Evolutionary conservation across 331 rosid genomes (phyloP).

Genomic region (Telfairia occidentalis): DNA sequence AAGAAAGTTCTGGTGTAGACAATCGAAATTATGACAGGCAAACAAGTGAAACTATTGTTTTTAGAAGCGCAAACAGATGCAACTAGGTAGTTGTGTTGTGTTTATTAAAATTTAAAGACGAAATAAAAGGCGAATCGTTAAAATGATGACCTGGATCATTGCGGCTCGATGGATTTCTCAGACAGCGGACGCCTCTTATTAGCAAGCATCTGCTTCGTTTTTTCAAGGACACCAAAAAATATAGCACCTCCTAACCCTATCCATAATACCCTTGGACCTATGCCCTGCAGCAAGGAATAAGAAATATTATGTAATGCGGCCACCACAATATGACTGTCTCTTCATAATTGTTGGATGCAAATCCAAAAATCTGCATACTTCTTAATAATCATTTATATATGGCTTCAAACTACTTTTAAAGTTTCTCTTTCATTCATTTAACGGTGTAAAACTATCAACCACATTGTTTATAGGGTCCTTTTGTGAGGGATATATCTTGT

Average conservation of each 20-base stretch:
- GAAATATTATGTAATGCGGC: no score
- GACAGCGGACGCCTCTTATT: constrained; percentile 15
- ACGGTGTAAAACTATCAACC: no score
- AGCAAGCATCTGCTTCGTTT: constrained; percentile 57
- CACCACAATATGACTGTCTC: no score
- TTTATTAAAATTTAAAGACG: background rate
- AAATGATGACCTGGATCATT: constrained; percentile 2
- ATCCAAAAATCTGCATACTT: no score
- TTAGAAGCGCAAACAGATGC: background rate
- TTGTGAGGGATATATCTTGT: no score
- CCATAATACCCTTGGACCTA: constrained; percentile 76
- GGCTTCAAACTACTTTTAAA: no score
- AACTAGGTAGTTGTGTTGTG: background rate
- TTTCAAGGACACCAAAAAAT: constrained; percentile 71
- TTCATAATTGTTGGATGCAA: no score
- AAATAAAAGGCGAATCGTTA: background rate
- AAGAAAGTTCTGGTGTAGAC: no score
- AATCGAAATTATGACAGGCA: background rate
- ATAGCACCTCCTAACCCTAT: constrained; percentile 85
- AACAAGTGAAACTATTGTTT: background rate
- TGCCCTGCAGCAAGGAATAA: constrained; percentile 35
- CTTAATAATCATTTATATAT: no score
- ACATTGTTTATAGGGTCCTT: no score
- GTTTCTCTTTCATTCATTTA: no score
- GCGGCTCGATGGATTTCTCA: background rate